phyloP scores from a whole-genome alignment of 805 yeast species.

The Metschnikowia reukaufii region DNA sequence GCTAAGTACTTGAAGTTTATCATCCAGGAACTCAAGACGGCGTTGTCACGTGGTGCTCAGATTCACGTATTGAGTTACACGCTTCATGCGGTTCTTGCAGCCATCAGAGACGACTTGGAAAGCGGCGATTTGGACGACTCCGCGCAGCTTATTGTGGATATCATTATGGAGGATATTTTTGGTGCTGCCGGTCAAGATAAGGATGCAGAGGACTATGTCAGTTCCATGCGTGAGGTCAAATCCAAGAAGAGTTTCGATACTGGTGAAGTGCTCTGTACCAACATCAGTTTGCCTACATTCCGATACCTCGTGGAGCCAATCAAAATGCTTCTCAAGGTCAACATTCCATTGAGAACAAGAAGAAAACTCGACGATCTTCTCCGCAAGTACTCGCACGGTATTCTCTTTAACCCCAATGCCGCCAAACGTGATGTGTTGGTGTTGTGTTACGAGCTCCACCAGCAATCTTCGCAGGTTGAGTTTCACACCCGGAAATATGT shows the following conservation, averaged over 20 bases:
- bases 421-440: slow-evolving; percentile 58
- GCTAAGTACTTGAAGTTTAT: slow-evolving; percentile 71
- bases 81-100: slow-evolving; percentile 67
- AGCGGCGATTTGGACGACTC: slow-evolving; percentile 79
- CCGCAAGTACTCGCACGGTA: slow-evolving; percentile 75
- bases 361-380: slow-evolving; percentile 76
- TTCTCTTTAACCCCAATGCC: slow-evolving; percentile 65
- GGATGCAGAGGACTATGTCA: slow-evolving; percentile 87
- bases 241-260: slow-evolving; percentile 85
- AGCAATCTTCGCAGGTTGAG: slow-evolving; percentile 40
- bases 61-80: slow-evolving; percentile 90
- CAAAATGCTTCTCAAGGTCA: slow-evolving; percentile 57
- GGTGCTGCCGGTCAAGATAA: slow-evolving; percentile 93
- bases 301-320: slow-evolving; percentile 65
- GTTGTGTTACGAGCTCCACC: slow-evolving; percentile 71
- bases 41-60: slow-evolving; percentile 87
- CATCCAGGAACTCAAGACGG: slow-evolving; percentile 72
- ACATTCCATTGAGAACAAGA: slow-evolving; percentile 65
- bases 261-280: slow-evolving; percentile 71
- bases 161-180: slow-evolving; percentile 89
- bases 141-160: slow-evolving; percentile 57
- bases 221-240: slow-evolving; percentile 87
- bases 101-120: slow-evolving; percentile 44
- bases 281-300: slow-evolving; percentile 59
- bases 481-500: slow-evolving; percentile 10